Evolutionary conservation across 139 green algal species (phyloP), one percentile per base, ranked within the genome.

Genomic region (Micractinium conductrix): DNA sequence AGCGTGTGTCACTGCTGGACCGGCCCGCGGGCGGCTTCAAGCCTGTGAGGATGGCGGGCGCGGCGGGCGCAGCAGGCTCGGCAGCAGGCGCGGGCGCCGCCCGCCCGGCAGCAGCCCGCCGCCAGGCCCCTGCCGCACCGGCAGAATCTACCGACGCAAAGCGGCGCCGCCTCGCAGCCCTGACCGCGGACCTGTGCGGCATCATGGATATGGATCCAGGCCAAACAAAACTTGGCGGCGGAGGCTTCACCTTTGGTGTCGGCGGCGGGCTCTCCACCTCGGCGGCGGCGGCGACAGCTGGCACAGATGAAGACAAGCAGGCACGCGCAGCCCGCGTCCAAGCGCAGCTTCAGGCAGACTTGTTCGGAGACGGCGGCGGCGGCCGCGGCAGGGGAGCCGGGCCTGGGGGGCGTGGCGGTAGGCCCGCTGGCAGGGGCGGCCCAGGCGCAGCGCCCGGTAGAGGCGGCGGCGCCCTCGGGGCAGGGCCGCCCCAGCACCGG

Each of bases 21-120:
- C 35, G 76, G 16, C 38, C 53, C 28, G 38, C 62, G 2, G 76
- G 76, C 37, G 35, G 55, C 40, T 82, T 82, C 76, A 82, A 82
- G 40, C 55, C 76, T 0, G 76, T 82, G 38, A 55, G 76, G 6
- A 17, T 43, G 30, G 40, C 43, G 10, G 38, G 55, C 30, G 26
- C 26, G 2, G 74, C 0, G 33, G 30, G 33, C 33, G 40, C 38
- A 30, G 37, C 76, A 58, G 1, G 38, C 76, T 0, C n/a, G n/a
- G n/a, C n/a, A n/a, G n/a, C n/a, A n/a, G n/a, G n/a, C n/a, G 38
- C 14, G 4, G 38, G 58, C 58, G 8, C 28, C 9, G 35, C 50
- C 19, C 53, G 53, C 53, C 7, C 53, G 4, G 35, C 35, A 22
- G 35, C 22, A 35, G 21, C 0, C 16, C 35, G 0, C 37, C 74